Conservation (phyloP, 164 flowering plant species). For the Macadamia integrifolia region DNA sequence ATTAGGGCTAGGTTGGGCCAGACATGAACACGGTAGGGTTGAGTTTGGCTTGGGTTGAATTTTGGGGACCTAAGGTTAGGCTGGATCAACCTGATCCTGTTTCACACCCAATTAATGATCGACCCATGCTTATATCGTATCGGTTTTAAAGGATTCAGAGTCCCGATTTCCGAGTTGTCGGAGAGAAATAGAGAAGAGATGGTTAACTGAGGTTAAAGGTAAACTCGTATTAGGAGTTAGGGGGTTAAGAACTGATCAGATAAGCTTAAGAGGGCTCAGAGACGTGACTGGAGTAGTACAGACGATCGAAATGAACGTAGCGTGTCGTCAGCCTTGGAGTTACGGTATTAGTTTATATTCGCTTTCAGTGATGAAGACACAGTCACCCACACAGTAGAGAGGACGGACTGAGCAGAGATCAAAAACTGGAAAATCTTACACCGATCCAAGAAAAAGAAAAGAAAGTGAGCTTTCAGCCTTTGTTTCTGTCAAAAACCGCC, state of each 20-base stretch:
- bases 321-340: slow-evolving; percentile 14
- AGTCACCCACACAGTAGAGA: too few relatives aligned
- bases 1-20: too few relatives aligned
- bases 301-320: slow-evolving; percentile 6
- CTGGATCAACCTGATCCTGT: too few relatives aligned
- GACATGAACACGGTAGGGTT: too few relatives aligned
- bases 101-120: too few relatives aligned
- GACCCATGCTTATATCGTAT: too few relatives aligned
- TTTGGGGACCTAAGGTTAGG: too few relatives aligned
- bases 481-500: slow-evolving; percentile 10
- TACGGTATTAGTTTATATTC: slow-evolving; percentile 8
- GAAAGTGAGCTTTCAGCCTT: neutral
- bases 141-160: too few relatives aligned
- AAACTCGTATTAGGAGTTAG: neutral
- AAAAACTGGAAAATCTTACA: neutral
- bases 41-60: too few relatives aligned
- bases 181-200: too few relatives aligned
- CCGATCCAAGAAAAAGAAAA: neutral
- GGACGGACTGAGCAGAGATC: neutral
- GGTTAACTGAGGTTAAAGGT: neutral
- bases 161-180: too few relatives aligned
- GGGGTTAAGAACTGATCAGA: neutral
- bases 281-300: neutral
- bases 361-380: slow-evolving; percentile 3
- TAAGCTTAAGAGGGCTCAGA: too few relatives aligned